Base-by-base conservation (phyloP, 768 basidiomycete species). In the Leccinellum rugosiceps region DNA sequence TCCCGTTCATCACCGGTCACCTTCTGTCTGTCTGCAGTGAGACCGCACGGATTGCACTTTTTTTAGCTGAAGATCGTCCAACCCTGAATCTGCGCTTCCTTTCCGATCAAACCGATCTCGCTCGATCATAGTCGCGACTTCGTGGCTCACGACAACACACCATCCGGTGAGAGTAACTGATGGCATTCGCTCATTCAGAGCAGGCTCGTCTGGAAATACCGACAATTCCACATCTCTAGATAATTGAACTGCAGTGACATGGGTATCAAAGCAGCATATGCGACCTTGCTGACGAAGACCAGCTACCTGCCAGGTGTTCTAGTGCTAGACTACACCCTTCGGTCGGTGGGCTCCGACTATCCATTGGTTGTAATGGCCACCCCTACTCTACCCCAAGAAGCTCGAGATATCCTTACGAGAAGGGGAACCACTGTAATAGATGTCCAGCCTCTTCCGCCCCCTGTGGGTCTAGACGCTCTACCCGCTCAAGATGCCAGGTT, bases 341-440 rank as follows among this genome's bases (percentile, higher is more conserved):
- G 77, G 28, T 70, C 76, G 13, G 82, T 84, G 32, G 71, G 77
- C 15, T 85, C 87, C 15, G 76, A 77, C 58, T 93, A 92, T 71
- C 85, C 89, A n/a, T 77, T 94, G 17, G 77, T 93, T 45, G 88
- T 87, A 35, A 89, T 94, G 85, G 80, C 82, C 35, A 90, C 91
- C 1, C 75, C 83, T 5, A 67, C 76, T 2, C 68, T 94, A 28
- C 76, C 84, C 4, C 58, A 76, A 30, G 76, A 81, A 21, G 80
- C 78, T 11, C 78, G 79, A 49, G 73, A 72, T 31, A 67, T 84
- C 44, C 78, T 98, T 31, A 58, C 63, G 25, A 77, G 76, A 47
- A 74, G 78, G 8, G 81, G 79, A 1, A 86, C 95, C 63, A 56
- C 49, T 15, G 78, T 83, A 38, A 74, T 76, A 57, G 83, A 85